A percentile compares a stretch with the other conserved stretches of the same genome.
Conservation (phyloP, 2,329 filamentous ascomycete species). For the Geosmithia putterillii region DNA sequence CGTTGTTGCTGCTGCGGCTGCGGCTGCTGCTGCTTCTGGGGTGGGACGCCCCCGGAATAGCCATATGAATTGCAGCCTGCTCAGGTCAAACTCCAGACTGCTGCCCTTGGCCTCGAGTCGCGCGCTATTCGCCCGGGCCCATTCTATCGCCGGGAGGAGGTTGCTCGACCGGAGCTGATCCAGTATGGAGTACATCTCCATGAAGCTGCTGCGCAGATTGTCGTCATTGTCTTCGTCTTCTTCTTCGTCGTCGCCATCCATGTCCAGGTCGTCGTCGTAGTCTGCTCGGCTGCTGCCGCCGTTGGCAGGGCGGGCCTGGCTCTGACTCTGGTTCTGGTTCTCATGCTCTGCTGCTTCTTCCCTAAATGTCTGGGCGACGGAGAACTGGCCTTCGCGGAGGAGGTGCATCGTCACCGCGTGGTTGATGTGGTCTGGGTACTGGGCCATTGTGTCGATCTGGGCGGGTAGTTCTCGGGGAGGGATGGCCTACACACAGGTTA, state of each 20-base stretch:
- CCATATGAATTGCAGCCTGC: constrained; percentile 80
- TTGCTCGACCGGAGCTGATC: constrained; percentile 64
- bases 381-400: constrained; percentile 86
- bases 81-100: constrained; percentile 90
- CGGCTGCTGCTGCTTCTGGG: constrained; percentile 26
- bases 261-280: constrained; percentile 19
- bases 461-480: constrained; percentile 54
- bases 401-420: constrained; percentile 94
- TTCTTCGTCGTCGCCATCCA: constrained; percentile 13
- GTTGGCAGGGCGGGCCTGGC: constrained; percentile 20
- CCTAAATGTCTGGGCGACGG: constrained; percentile 75
- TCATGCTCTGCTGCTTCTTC: too few relatives aligned
- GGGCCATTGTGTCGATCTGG: constrained; percentile 68
- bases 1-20: not conserved
- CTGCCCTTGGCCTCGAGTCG: constrained; percentile 72
- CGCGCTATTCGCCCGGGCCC: constrained; percentile 62
- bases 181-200: constrained; percentile 83
- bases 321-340: too few relatives aligned
- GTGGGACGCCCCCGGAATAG: constrained; percentile 57
- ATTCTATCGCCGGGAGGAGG: constrained; percentile 71
- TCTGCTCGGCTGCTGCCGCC: constrained; percentile 6
- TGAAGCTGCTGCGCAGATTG: constrained; percentile 68
- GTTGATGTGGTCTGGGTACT: constrained; percentile 70
- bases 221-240: too few relatives aligned
- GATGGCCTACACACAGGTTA: constrained; percentile 17